phyloP scores from a whole-genome alignment of 306 rosid genomes.

The Dryas alaskensis region DNA sequence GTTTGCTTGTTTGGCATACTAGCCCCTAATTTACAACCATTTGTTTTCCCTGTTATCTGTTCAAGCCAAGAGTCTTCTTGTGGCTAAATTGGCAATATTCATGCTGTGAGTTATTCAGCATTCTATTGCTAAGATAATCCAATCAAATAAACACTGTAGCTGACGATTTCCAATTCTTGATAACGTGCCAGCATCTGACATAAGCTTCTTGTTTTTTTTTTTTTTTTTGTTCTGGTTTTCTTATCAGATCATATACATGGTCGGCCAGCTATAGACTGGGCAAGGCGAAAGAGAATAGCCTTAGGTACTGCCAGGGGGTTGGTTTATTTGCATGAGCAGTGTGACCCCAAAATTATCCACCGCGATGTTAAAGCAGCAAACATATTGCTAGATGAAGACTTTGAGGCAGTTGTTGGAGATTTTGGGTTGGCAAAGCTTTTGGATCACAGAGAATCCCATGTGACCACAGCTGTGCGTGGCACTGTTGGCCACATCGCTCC shows the following conservation, averaged over 20 bases:
- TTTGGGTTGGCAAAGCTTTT: conserved; percentile 96
- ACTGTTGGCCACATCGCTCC: conserved; percentile 98
- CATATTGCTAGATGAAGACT: conserved; percentile 89
- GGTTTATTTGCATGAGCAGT: conserved; percentile 94
- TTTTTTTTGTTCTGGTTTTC: conserved; percentile 15
- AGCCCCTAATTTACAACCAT: neutral
- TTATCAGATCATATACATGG: conserved; percentile 69
- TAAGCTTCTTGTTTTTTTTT: neutral
- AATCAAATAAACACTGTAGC: neutral
- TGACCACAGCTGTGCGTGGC: conserved; percentile 97
- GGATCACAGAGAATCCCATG: conserved; percentile 96
- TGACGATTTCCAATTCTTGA: neutral
- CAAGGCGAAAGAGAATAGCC: conserved; percentile 84
- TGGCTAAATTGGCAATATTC: neutral
- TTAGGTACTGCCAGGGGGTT: conserved; percentile 97
- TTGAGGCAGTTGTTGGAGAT: conserved; percentile 97
- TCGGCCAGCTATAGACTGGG: conserved; percentile 84
- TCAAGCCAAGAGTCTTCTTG: neutral
- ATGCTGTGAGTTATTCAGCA: neutral
- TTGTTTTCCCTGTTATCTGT: neutral
- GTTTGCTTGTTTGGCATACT: neutral
- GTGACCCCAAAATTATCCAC: conserved; percentile 96
- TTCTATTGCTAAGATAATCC: neutral
- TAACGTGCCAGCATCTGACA: neutral
- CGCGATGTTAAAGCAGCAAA: conserved; percentile 99